Base-by-base conservation (phyloP, 2,329 filamentous ascomycete species). In the Furcasterigmium sp. region DNA sequence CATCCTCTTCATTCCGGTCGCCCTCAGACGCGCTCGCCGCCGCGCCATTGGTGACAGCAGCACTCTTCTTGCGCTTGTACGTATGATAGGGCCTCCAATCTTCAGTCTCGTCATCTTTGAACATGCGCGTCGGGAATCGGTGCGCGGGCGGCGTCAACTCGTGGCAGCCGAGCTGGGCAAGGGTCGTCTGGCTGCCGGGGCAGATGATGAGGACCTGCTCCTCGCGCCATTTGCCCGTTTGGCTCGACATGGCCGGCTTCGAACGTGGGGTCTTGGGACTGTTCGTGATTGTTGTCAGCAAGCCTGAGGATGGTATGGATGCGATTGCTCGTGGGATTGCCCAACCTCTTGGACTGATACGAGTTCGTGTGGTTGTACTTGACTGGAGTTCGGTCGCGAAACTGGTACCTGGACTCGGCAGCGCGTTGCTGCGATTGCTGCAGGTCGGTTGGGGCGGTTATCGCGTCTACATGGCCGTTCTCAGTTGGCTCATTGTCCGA, bases 61-160 rank as follows among this genome's bases (percentile, higher is more conserved):
- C 52, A 23, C 65, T 60, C 69, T 74, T 82, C 61, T 69, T 78
- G 53, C 74, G 73, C 66, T 74, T 83, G 42, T 82, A 85, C 20
- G 93, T 86, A 57, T 87, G 84, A 56, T 89, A 86, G 2, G 91
- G 90, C 57, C 72, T 63, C 70, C 75, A 82, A 25, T 91, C 86
- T 59, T 81, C 90, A 59, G 86, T 82, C 46, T 88, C 87, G 42
- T 78, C 76, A 58, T 94, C 90, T 53, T 83, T 81, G 42, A 97
- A 98, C 90, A 98, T 95, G 70, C 93, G 85, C 65, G 91, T 96
- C 25, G 87, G 82, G 53, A 97, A 79, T 53, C 90, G 87, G 62
- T 87, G 80, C 49, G 83, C 78, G n/a, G 93, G 89, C 35, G 90
- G 91, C 28, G 91, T 95, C 63, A 97, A 84, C 70, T 96, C 91